Evolutionary conservation across 257 asterid species (phyloP), one percentile per base, ranked within the genome.

Genomic region (Voacanga thouarsii): DNA sequence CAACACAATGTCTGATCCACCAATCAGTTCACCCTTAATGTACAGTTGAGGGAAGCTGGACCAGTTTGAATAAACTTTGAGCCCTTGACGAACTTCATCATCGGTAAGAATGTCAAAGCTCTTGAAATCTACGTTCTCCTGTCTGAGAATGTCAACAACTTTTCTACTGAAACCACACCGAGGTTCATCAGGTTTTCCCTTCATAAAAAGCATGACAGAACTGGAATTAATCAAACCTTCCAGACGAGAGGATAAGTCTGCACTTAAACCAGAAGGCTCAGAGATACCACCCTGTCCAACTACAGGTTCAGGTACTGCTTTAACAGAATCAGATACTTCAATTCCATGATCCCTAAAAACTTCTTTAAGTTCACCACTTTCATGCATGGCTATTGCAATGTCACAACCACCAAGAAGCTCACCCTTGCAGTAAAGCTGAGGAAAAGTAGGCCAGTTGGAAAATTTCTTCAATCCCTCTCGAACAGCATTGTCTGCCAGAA

Each of bases 371-470:
- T 96, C 99, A 60, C 98, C 97, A 74, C 78, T 85, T 80, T 96
- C 96, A 64, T 96, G 97, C 98, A 96, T 93, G 45, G 97, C 87
- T 76, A 87, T 86, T 45, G 80, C 88, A 81, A 96, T 93, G 86
- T 96, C 99, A 53, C 92, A 86, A 43, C 98, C 99, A 67, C 99
- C 99, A 60, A 96, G 96, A 47, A 96, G 90, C 79, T 96, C 99
- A n/a, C 99, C 99, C 82, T 90, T 92, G 81, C 93, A 93, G 85
- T 92, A 96, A 41, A 96, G 91, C 80, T 93, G 99, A 73, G 99
- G 99, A 83, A 85, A 93, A 8, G 99, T 96, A 26, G 99, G 99
- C 99, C 99, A 96, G 91, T 92, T 93, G 24, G 99, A 86, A 72
- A 86, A 89, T 80, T 87, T 89, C 89, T 96, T 96, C 86, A 96